These are phyloP conservation scores for Trifolium repens DNA, from an alignment of 306 rosid genomes.

Conservation along the genomic window DNA sequence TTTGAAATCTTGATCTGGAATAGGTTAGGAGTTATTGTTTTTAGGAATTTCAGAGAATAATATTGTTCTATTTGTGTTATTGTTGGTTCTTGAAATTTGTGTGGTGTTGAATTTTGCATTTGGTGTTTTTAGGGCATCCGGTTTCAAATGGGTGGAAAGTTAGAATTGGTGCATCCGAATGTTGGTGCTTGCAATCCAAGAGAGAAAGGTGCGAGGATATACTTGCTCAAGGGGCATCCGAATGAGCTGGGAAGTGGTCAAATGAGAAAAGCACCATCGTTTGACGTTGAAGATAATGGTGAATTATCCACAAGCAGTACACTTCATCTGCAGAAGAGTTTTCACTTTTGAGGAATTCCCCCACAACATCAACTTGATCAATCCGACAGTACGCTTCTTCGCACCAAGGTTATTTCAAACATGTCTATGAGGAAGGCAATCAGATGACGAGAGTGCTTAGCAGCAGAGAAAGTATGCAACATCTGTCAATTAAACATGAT, in stretches of 20 bases:
- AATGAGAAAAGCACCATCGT: conserved; percentile 66
- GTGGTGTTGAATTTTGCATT: conserved; percentile 34
- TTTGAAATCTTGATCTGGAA: conserved; percentile 37
- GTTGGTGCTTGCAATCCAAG: conserved; percentile 48
- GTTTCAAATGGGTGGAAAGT: conserved; percentile 60
- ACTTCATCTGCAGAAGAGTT: conserved; percentile 67
- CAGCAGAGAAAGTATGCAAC: conserved; percentile 80
- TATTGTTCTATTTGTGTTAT: conserved; percentile 2
- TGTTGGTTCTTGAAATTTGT: conserved; percentile 10
- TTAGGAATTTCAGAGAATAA: conserved; percentile 37
- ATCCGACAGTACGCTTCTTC: conserved; percentile 60
- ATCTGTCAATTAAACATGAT: conserved; percentile 93
- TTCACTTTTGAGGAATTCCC: conserved; percentile 50
- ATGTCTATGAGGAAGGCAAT: conserved; percentile 74
- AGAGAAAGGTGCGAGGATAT: conserved; percentile 73
- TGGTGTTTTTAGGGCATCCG: conserved; percentile 35
- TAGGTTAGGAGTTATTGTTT: conserved; percentile 6
- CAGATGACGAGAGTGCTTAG: conserved; percentile 74
- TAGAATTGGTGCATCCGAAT: conserved; percentile 60
- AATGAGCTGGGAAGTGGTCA: conserved; percentile 38
- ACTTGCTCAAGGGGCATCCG: conserved; percentile 87
- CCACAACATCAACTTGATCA: conserved; percentile 53
- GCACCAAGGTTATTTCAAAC: conserved; percentile 58
- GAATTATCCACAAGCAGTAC: conserved; percentile 57
- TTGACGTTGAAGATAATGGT: conserved; percentile 62